phyloP scores from a whole-genome alignment of 768 basidiomycete species.

The Mycena maculata region DNA sequence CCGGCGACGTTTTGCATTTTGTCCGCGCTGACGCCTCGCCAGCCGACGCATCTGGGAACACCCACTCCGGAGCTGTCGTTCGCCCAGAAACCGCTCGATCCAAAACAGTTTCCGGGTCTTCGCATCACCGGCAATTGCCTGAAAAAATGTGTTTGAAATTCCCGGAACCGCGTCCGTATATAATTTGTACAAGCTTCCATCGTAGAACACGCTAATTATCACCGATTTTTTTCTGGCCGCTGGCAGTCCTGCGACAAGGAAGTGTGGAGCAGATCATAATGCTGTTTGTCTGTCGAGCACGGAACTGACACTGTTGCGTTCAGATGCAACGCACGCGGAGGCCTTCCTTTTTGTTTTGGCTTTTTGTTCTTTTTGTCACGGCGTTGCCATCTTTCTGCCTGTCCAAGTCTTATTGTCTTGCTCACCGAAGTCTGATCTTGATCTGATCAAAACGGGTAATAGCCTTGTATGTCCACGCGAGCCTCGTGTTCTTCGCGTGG shows the following conservation, averaged over 20 bases:
- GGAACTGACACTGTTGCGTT: not conserved
- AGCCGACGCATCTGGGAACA: constrained; percentile 50
- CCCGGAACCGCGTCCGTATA: not conserved
- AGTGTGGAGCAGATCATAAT: constrained; percentile 2
- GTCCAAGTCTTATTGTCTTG: constrained; percentile 24
- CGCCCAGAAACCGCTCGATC: not conserved
- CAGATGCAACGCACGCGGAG: not conserved
- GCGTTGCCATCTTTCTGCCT: not conserved
- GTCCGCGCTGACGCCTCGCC: constrained; percentile 18
- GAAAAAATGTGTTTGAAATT: not conserved
- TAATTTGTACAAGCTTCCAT: not conserved
- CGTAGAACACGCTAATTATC: not conserved
- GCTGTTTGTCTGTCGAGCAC: not conserved
- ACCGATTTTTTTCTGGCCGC: not conserved
- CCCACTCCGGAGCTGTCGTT: not conserved
- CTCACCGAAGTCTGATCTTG: not conserved
- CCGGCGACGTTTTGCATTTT: not conserved
- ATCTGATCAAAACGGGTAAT: constrained; percentile 20
- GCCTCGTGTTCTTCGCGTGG: not conserved
- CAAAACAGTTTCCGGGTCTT: constrained; percentile 14
- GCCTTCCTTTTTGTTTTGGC: not conserved
- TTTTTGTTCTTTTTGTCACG: constrained; percentile 4
- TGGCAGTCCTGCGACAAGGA: not conserved
- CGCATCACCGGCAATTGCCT: not conserved
- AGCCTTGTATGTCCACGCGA: not conserved